Base-by-base conservation (phyloP, 805 yeast genomes). In the Candida orba region DNA sequence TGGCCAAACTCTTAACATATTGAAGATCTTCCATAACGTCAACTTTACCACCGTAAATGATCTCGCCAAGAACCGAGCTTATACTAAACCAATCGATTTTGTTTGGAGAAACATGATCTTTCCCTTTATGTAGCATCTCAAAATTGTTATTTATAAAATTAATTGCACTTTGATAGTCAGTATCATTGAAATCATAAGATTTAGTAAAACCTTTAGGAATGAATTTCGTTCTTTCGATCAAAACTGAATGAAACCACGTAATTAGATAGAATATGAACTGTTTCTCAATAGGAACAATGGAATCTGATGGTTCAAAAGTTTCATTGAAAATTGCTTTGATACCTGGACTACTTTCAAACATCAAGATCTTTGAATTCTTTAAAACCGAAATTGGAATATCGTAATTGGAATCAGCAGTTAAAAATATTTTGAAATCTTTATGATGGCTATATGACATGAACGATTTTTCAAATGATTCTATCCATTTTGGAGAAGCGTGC, bases 401-500 rank as follows among this genome's bases (percentile, higher is more conserved):
- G 1, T 67, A 59, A 3, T 76, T 54, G 8, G 76, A 55, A 39
- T 70, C 72, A 54, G 87, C 76, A 0, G 95, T 84, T 57, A 87
- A 64, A 48, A 88, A 78, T 27, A 90, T 44, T 40, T 75, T 73
- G 61, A 82, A 80, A 1, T 58, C 57, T 0, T 56, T 40, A 5
- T 64, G 57, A 0, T 59, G 51, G 1, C 48, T 44, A 1, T 66
- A 38, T 3, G 57, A 51, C 27, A 64, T 69, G 37, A 79, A 57
- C n/a, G 59, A 56, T 51, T 72, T 76, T 40, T 71, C 80, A 17
- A 85, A 60, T 9, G 66, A 55, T 13, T 71, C 75, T 24, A 85
- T 63, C 88, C 95, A 83, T 4, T 57, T 59, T 1, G 73, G 65
- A 0, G 93, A 77, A 71, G 84, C 73, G 46, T 91, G 96, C 12